A percentile compares a stretch with the other conserved stretches of the same genome.
These are phyloP conservation scores for Trichophyton schoenleinii DNA, from an alignment of 2,329 filamentous ascomycete species.

Conservation along the genomic window DNA sequence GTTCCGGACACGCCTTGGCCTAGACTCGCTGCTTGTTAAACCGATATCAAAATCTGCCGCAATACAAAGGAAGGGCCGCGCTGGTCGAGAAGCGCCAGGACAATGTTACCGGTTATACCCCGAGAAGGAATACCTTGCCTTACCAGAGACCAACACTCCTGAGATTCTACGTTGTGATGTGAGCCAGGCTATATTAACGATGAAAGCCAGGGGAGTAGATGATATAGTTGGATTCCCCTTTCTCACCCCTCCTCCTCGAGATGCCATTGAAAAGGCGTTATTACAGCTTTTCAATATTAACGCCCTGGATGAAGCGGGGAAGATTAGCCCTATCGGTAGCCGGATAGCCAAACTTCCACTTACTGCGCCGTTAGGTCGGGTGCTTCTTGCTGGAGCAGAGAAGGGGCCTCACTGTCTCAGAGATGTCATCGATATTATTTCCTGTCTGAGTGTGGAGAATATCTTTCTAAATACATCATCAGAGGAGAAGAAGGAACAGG, in stretches of 20 bases:
- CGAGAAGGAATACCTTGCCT: conserved; percentile 54
- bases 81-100: conserved; percentile 80
- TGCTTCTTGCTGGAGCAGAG: conserved; percentile 65
- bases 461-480: conserved; percentile 49
- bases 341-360: conserved; percentile 76
- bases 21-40: conserved; percentile 82
- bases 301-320: conserved; percentile 58
- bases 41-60: conserved; percentile 89
- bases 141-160: conserved; percentile 64
- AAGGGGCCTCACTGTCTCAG: conserved; percentile 59
- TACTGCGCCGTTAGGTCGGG: conserved; percentile 65
- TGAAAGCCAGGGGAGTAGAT: conserved; percentile 81
- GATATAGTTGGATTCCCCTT: conserved; percentile 75
- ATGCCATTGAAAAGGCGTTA: conserved; percentile 69
- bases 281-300: conserved; percentile 67
- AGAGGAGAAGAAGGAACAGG: conserved; percentile 49
- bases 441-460: conserved; percentile 52
- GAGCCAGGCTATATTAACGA: conserved; percentile 71
- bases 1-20: conserved; percentile 67
- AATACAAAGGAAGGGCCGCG: conserved; percentile 80
- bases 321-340: conserved; percentile 59
- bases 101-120: conserved; percentile 88
- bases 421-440: conserved; percentile 75
- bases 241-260: conserved; percentile 64
- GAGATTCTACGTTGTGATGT: conserved; percentile 89